Base-by-base conservation (phyloP, 1,139 yeast genomes). In the Saccharomyces hybrid region DNA sequence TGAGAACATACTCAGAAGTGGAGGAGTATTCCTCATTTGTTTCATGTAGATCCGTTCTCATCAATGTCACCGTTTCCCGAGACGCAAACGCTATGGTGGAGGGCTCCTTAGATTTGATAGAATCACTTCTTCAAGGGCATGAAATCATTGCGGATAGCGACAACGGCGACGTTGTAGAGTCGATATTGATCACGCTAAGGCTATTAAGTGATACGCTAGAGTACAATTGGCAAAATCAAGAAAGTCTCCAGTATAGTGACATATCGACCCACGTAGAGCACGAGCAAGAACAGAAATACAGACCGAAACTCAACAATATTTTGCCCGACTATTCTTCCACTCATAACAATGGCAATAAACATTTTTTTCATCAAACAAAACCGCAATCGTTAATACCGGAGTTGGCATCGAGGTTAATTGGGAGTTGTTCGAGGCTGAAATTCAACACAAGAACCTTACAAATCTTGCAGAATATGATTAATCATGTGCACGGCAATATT, bases 151-250 rank as follows among this genome's bases (percentile, higher is more conserved):
- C 65, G 3, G 55, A 49, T 7, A 55, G 52, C 26, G 46, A 55
- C 19, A 52, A 19, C 14, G 53, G 58, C 5, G 61, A 60, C 16
- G 55, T 58, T 47, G 53, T 58, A n/a, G 64, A 66, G 57, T 60
- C 67, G 9, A 61, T 65, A 2, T 48, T 66, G 42, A 63, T 66
- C 8, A 48, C 66, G 26, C 29, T 63, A 32, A 54, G 71, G 46
- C 54, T 68, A 46, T 50, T 68, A n/a, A 64, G 67, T 52, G 70
- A 66, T 55, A 56, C 57, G 6, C 52, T 63, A 54, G 70, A 68
- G 54, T 60, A 60, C 42, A 60, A 58, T 50, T 68, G 70, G 71
- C 64, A 63, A 47, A 46, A 25, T 5, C 48, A 16, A 7, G 32
- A 46, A 46, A 46, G 48, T 11, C 23, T 28, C 6, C 42, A 50